These are phyloP conservation scores for Aspergillus heteromorphus DNA, from an alignment of 495 filamentous ascomycete species.

Conservation along the genomic window DNA sequence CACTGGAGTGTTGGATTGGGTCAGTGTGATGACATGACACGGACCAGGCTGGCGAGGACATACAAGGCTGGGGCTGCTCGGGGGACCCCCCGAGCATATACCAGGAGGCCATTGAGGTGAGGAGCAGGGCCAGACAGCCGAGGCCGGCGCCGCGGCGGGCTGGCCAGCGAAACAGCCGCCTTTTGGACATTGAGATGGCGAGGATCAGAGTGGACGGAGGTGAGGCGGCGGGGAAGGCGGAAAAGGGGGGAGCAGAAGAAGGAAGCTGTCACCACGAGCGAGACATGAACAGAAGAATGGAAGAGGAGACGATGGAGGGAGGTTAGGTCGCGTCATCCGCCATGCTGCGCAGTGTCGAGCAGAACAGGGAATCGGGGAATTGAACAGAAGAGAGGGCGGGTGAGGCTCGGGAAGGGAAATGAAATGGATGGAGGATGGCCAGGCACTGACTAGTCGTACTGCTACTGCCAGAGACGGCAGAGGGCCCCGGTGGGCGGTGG, in stretches of 20 bases:
- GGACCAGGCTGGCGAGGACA: background rate
- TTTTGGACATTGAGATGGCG: slow-evolving; percentile 15
- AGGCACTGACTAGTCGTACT: no score
- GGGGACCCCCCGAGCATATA: slow-evolving; percentile 10
- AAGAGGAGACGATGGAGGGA: background rate
- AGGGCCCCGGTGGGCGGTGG: no score
- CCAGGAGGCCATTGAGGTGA: slow-evolving; percentile 9
- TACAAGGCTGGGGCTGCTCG: slow-evolving; percentile 1
- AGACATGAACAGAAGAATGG: background rate
- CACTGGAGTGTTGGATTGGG: background rate
- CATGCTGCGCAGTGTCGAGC: background rate
- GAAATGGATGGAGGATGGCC: background rate
- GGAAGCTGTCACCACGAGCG: background rate
- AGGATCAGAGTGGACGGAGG: no score
- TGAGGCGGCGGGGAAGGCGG: background rate
- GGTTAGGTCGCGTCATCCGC: background rate
- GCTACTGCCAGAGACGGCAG: no score
- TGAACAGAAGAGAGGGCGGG: background rate
- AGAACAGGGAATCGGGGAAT: background rate
- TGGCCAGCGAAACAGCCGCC: slow-evolving; percentile 20
- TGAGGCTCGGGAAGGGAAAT: background rate
- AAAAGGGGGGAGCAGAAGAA: background rate
- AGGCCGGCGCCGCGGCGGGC: slow-evolving; percentile 13
- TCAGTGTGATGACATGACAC: background rate
- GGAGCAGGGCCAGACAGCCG: slow-evolving; percentile 14